Conservation (phyloP, 1,284 basidiomycete genomes). For the Cutaneotrichosporon cavernicola region DNA sequence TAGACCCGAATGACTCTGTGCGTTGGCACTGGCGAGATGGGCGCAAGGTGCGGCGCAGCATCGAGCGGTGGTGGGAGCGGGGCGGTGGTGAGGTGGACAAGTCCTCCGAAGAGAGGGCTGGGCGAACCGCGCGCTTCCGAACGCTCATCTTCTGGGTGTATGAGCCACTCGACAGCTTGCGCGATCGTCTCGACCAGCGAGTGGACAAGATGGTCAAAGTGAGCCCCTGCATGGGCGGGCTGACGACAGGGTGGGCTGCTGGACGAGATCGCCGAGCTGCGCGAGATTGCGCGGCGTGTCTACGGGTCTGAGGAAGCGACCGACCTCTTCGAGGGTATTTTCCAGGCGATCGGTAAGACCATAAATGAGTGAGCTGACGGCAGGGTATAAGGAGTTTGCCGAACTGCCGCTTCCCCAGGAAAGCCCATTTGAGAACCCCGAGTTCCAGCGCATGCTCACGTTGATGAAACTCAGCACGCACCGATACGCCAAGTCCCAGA, state of each 20-base stretch:
- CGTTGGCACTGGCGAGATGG: slow-evolving; percentile 97
- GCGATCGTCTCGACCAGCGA: slow-evolving; percentile 69
- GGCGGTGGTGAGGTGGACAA: slow-evolving; percentile 59
- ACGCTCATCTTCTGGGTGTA: slow-evolving; percentile 92
- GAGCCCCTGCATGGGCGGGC: slow-evolving; percentile 23
- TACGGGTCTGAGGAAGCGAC: slow-evolving; percentile 42
- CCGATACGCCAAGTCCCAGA: slow-evolving; percentile 88
- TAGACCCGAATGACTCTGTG: slow-evolving; percentile 74
- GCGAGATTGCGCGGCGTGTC: slow-evolving; percentile 46
- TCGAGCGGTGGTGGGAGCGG: slow-evolving; percentile 76
- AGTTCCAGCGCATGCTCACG: slow-evolving; percentile 64
- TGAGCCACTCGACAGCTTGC: slow-evolving; percentile 66
- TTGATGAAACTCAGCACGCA: slow-evolving; percentile 83
- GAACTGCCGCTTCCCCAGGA: slow-evolving; percentile 44
- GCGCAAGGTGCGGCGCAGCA: slow-evolving; percentile 78
- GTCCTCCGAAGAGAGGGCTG: slow-evolving; percentile 40
- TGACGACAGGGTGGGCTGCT: slow-evolving; percentile 69
- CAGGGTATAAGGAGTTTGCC: slow-evolving; percentile 89
- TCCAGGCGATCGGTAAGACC: slow-evolving; percentile 82
- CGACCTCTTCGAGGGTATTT: slow-evolving; percentile 66
- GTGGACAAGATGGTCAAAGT: slow-evolving; percentile 90
- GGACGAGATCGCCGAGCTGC: slow-evolving; percentile 68
- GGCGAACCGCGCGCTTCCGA: slow-evolving; percentile 58
- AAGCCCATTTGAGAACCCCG: slow-evolving; percentile 29
- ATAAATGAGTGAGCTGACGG: slow-evolving; percentile 1